phyloP scores from a whole-genome alignment of 1,139 yeast genomes.

The Candida glucosophila region DNA sequence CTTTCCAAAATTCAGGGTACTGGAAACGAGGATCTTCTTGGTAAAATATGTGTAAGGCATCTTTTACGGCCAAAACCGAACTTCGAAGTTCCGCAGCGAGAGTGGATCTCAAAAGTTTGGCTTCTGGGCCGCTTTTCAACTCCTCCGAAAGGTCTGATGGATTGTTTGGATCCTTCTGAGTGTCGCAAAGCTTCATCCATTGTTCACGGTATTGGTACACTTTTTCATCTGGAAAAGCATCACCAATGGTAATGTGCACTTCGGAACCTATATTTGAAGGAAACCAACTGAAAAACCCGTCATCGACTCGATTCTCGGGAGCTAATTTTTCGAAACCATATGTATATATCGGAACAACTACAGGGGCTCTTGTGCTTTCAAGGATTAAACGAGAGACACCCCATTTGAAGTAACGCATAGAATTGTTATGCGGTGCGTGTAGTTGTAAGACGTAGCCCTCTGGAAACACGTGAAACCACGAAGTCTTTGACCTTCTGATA shows the following conservation, averaged over 20 bases:
- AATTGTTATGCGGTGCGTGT: conserved; percentile 66
- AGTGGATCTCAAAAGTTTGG: conserved; percentile 53
- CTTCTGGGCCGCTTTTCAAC: conserved; percentile 55
- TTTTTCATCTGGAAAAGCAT: conserved; percentile 53
- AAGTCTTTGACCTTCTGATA: conserved; percentile 48
- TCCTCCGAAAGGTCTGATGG: conserved; percentile 56
- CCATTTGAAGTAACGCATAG: conserved; percentile 95
- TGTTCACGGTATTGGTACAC: conserved; percentile 52
- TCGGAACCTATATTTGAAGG: conserved; percentile 65
- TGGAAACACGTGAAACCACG: conserved; percentile 94
- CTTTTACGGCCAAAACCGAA: conserved; percentile 53
- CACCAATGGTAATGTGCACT: conserved; percentile 64
- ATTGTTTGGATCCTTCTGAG: conserved; percentile 38
- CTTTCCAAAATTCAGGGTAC: conserved; percentile 65
- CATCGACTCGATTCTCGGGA: conserved; percentile 64
- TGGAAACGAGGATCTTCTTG: conserved; percentile 55
- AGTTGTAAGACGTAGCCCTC: conserved; percentile 91
- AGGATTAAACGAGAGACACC: conserved; percentile 78
- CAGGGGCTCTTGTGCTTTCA: conserved; percentile 78
- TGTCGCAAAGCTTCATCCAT: conserved; percentile 59
- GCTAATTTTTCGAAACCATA: conserved; percentile 82
- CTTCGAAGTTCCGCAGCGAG: conserved; percentile 64
- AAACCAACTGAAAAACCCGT: conserved; percentile 45
- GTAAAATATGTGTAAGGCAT: conserved; percentile 40
- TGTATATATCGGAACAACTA: conserved; percentile 81